Evolutionary conservation across 306 rosid genomes (phyloP), one percentile per base, ranked within the genome.

Genomic region (Cotoneaster glaucophyllus): DNA sequence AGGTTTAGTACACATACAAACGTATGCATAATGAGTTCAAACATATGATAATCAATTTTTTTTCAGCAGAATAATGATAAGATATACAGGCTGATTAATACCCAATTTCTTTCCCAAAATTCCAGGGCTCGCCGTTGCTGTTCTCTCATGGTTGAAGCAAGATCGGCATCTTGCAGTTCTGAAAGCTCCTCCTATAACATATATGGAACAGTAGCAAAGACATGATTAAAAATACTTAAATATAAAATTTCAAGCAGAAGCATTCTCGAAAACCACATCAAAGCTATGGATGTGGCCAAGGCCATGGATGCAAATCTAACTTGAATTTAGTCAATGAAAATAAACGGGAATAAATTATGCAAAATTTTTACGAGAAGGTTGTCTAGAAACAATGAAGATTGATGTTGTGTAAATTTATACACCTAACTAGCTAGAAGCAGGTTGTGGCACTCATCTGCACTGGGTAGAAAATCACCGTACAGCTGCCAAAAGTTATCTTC

Each of bases 21-120:
- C 52, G 69, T 0, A 18, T 71, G 72, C 52, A 64, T 8, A 62
- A 78, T 19, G 63, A 24, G 74, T 81, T 64, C 18, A 11, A 64
- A 25, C 22, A 62, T 14, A 37, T 41, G 41, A 48, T 8, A 15
- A 15, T 21, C 32, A 24, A 64, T 39, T 7, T 21, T 32, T 26
- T 70, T 29, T 12, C 34, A 5, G 13, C 44, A 24, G 25, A n/a
- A 4, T 15, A 70, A 39, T 56, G 67, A 84, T 37, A 64, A 79
- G 68, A 69, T 24, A 70, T 18, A 83, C 26, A 78, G 43, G 69
- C 69, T 80, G 44, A 74, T 71, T 26, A 19, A 44, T 85, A 95
- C 97, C 98, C 97, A 95, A 79, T 92, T 89, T 72, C 83, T 92
- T 83, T 83, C 88, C 98, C 98, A 92, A 82, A 95, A 95, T 44